Percentiles rank a stretch among this genome's conserved stretches.
These are phyloP conservation scores for Fusarium xyrophilum DNA, from an alignment of 2,329 filamentous ascomycete genomes.

Conservation along the genomic window DNA sequence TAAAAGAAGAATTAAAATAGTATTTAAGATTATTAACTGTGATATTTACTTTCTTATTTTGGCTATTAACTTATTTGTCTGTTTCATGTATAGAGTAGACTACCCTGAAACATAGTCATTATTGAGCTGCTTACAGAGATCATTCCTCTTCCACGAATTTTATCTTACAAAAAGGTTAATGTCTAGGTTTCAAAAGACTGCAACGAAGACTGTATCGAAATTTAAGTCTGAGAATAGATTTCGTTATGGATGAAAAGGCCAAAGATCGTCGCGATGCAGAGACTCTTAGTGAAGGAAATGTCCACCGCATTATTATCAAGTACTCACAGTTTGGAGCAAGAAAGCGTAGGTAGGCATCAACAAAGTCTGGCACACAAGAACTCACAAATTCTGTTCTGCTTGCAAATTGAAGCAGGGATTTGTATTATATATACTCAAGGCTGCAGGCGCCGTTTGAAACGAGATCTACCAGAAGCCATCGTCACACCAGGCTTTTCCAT, in stretches of 20 bases:
- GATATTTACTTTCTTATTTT: too few relatives aligned
- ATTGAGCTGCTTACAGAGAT: neutral
- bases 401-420: neutral
- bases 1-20: too few relatives aligned
- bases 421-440: neutral
- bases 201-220: neutral
- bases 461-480: constrained; percentile 36
- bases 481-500: constrained; percentile 22
- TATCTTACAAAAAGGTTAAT: too few relatives aligned
- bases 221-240: neutral
- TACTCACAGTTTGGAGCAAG: too few relatives aligned
- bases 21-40: too few relatives aligned
- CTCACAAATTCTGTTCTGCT: too few relatives aligned
- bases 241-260: fast-evolving
- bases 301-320: too few relatives aligned
- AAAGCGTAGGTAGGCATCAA: fast-evolving
- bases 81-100: too few relatives aligned
- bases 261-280: fast-evolving
- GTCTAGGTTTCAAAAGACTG: neutral
- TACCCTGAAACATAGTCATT: neutral
- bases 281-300: too few relatives aligned
- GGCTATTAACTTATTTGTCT: too few relatives aligned
- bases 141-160: too few relatives aligned
- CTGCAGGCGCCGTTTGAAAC: neutral
- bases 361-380: neutral